Percentiles rank a stretch among this genome's conserved stretches.
Evolutionary conservation across 768 basidiomycete species (phyloP).

Genomic region (Amanita thiersii): DNA sequence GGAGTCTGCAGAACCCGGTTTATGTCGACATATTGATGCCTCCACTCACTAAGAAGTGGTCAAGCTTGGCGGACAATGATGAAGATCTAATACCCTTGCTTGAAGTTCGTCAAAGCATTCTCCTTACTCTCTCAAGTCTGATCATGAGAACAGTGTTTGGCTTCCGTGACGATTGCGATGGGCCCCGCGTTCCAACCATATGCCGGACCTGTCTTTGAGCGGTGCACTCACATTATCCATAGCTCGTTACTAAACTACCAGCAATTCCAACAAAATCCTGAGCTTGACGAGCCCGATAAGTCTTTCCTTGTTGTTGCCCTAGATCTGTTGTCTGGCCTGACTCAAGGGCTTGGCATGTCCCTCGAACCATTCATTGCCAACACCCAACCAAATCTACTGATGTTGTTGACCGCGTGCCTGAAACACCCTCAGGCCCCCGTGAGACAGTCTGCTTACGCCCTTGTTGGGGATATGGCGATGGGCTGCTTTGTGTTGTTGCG

Average conservation of each 20-base stretch:
- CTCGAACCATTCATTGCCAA: conserved; percentile 66
- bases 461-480: conserved; percentile 97
- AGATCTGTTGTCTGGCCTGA: conserved; percentile 93
- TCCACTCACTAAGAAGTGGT: conserved; percentile 83
- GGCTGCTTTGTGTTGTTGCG: conserved; percentile 84
- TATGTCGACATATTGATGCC: conserved; percentile 97
- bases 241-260: conserved; percentile 79
- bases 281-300: conserved; percentile 91
- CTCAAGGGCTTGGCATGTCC: conserved; percentile 81
- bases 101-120: conserved; percentile 53
- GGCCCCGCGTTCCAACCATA: conserved; percentile 84
- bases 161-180: conserved; percentile 95
- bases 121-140: neutral
- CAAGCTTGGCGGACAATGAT: conserved; percentile 85
- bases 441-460: conserved; percentile 94
- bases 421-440: conserved; percentile 96
- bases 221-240: conserved; percentile 84
- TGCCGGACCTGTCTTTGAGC: conserved; percentile 85
- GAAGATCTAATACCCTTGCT: conserved; percentile 90
- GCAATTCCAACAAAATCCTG: conserved; percentile 79
- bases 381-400: conserved; percentile 71
- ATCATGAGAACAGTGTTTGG: conserved; percentile 63
- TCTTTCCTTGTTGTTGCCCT: conserved; percentile 97
- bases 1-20: conserved; percentile 74
- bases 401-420: conserved; percentile 79